Base-by-base conservation (phyloP, 1,284 basidiomycete genomes). In the Vanrija sp. region DNA sequence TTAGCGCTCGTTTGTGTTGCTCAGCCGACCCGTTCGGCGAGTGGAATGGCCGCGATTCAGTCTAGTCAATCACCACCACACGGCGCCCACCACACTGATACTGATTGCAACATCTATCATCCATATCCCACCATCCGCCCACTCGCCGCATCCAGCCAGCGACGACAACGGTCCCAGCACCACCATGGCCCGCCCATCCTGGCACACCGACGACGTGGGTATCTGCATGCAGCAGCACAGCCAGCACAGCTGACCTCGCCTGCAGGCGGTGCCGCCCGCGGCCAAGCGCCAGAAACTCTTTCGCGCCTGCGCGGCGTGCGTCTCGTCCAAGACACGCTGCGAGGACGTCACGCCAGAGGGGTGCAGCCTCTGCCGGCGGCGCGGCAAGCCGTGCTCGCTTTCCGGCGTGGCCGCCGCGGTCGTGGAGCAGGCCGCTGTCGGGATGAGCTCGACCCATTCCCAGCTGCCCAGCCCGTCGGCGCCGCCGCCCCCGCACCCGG, bases 301-400 rank as follows among this genome's bases (percentile, higher is more conserved):
- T 43, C 61, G 66, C 21, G 68, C 68, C 6, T 70, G 68, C 45
- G 56, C 54, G 18, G 49, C 59, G 19, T 70, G 68, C 57, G 68
- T 68, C 10, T 29, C 54, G 16, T 60, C 63, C 39, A 70, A 70
- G 52, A 68, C 66, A 14, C 62, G 65, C n/a, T 70, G 68, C 56
- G 64, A 68, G 51, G 66, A 66, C 47, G 60, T 70, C 8, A 58
- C 52, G 9, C 19, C 59, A 1, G 51, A 52, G 6, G 68, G 68
- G 5, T 70, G 68, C 51, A 48, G 54, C 40, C 54, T 66, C 9
- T 70, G 68, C 51, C 63, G 68, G n/a, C 59, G 59, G 14, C 63
- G 62, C 18, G 43, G 59, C 25, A 62, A 58, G 43, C 16, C 28
- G 9, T 71, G 69, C 43, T 65, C 65, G 14, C 57, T 71, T 2